These are phyloP conservation scores for Pulveroboletus sp. DNA, from an alignment of 768 basidiomycete genomes.

Conservation along the genomic window DNA sequence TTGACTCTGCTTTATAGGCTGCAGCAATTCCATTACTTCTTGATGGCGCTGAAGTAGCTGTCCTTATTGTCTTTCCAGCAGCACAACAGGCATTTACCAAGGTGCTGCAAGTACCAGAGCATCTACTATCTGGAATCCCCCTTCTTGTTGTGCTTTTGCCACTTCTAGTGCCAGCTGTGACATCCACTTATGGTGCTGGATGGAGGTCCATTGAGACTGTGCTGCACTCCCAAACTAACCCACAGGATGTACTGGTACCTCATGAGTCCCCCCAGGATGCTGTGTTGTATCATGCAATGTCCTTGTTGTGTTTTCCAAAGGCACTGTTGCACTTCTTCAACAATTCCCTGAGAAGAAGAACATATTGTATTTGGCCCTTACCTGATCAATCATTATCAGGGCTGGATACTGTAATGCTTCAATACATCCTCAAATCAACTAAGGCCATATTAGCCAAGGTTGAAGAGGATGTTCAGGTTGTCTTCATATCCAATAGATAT, in stretches of 20 bases:
- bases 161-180: slow-evolving; percentile 15
- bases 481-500: slow-evolving; percentile 67
- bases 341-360: slow-evolving; percentile 27
- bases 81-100: slow-evolving; percentile 31
- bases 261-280: slow-evolving; percentile 8
- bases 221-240: neutral
- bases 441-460: slow-evolving; percentile 36
- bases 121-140: slow-evolving; percentile 11
- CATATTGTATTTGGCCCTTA: slow-evolving; percentile 48
- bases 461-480: slow-evolving; percentile 39
- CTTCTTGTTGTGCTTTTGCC: slow-evolving; percentile 28
- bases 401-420: slow-evolving; percentile 42
- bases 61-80: slow-evolving; percentile 53
- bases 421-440: slow-evolving; percentile 41
- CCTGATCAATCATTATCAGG: slow-evolving; percentile 27
- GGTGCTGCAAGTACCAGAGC: slow-evolving; percentile 39
- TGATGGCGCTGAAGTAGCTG: slow-evolving; percentile 45
- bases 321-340: slow-evolving; percentile 44
- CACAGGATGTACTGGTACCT: neutral
- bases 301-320: slow-evolving; percentile 44
- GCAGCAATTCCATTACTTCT: slow-evolving; percentile 44
- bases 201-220: slow-evolving; percentile 11
- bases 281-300: slow-evolving; percentile 23
- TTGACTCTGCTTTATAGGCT: slow-evolving; percentile 34
- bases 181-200: slow-evolving; percentile 12